phyloP scores from a whole-genome alignment of 495 filamentous ascomycete genomes.

The Xylaria bambusicola region DNA sequence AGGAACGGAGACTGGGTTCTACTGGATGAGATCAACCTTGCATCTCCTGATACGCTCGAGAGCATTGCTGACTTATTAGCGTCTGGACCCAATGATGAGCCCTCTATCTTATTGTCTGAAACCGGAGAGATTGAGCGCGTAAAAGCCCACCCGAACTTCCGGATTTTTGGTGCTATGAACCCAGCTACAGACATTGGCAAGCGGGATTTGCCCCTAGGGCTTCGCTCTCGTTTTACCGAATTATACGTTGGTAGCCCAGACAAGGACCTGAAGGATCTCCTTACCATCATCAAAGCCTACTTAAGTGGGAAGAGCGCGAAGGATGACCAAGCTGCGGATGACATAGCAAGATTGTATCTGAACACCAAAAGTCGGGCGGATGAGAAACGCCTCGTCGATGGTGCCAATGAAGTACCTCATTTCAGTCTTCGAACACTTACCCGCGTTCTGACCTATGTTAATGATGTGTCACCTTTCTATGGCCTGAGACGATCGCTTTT shows the following conservation, averaged over 20 bases:
- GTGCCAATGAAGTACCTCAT: slow-evolving; percentile 89
- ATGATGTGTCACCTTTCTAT: slow-evolving; percentile 80
- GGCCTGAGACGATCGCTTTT: slow-evolving; percentile 85
- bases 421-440: slow-evolving; percentile 97
- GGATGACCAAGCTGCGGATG: slow-evolving; percentile 66
- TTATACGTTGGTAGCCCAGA: slow-evolving; percentile 90
- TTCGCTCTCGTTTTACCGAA: slow-evolving; percentile 89
- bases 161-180: slow-evolving; percentile 98
- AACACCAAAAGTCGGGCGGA: slow-evolving; percentile 80
- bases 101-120: slow-evolving; percentile 87
- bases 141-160: slow-evolving; percentile 86
- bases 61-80: slow-evolving; percentile 85
- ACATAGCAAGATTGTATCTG: slow-evolving; percentile 83
- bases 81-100: slow-evolving; percentile 61
- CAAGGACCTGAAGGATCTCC: slow-evolving; percentile 75
- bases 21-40: slow-evolving; percentile 97
- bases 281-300: slow-evolving; percentile 83
- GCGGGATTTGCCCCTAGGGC: slow-evolving; percentile 81
- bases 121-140: slow-evolving; percentile 88
- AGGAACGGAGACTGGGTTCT: slow-evolving; percentile 97
- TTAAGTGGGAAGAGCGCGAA: slow-evolving; percentile 66
- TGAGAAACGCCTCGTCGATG: slow-evolving; percentile 84
- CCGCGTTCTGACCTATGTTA: slow-evolving; percentile 81
- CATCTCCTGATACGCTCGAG: slow-evolving; percentile 90
- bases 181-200: slow-evolving; percentile 97